Conservation (phyloP, 768 basidiomycete genomes). For the Podaxis sp. region DNA sequence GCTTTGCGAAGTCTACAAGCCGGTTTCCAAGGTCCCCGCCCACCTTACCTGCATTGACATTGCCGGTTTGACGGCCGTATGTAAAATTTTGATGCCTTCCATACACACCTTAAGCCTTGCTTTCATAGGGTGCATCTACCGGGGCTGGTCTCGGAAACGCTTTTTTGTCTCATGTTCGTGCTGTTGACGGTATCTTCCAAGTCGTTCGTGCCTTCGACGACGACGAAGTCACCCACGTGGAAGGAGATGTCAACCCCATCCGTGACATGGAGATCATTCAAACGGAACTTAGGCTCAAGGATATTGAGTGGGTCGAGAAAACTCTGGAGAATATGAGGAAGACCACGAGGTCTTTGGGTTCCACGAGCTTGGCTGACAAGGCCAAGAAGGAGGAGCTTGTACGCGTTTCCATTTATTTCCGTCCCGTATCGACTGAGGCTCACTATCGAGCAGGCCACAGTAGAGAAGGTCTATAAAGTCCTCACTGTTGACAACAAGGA, state of each 20-base stretch:
- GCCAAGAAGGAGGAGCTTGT: slow-evolving; percentile 97
- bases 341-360: slow-evolving; percentile 67
- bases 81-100: slow-evolving; percentile 22
- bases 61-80: slow-evolving; percentile 90
- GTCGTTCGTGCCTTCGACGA: slow-evolving; percentile 98
- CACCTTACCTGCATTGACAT: slow-evolving; percentile 98
- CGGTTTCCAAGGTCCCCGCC: slow-evolving; percentile 82
- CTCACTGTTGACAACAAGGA: slow-evolving; percentile 83
- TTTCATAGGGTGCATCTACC: slow-evolving; percentile 82
- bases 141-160: slow-evolving; percentile 98
- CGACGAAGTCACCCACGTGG: slow-evolving; percentile 98
- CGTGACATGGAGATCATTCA: slow-evolving; percentile 98
- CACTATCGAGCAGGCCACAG: slow-evolving; percentile 53
- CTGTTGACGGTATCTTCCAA: slow-evolving; percentile 99
- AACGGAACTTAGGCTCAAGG: slow-evolving; percentile 91
- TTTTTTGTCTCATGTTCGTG: slow-evolving; percentile 95
- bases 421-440: background rate
- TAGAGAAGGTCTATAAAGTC: slow-evolving; percentile 82
- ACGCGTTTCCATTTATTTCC: slow-evolving; percentile 22
- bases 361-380: slow-evolving; percentile 82
- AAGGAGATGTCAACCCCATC: slow-evolving; percentile 93
- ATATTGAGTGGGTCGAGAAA: slow-evolving; percentile 99
- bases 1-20: slow-evolving; percentile 91
- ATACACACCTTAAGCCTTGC: background rate
- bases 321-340: slow-evolving; percentile 77